Base-by-base conservation (phyloP, 768 basidiomycete genomes). In the Suillus decipiens region DNA sequence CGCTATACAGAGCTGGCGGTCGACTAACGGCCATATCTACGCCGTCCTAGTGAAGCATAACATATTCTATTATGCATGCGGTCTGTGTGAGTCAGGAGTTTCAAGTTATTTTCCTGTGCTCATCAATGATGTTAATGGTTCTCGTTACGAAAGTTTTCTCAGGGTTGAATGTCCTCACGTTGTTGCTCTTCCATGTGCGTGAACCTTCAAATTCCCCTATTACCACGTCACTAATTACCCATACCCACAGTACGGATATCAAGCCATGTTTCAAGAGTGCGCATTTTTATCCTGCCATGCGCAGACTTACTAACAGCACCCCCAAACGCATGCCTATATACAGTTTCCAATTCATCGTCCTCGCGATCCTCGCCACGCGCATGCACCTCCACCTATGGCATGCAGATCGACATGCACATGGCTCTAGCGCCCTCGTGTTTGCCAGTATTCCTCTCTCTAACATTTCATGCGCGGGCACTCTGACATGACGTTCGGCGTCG, bases 181-280 rank as follows among this genome's bases (percentile, higher is more conserved):
- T 37, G 9, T 14, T 56, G 22, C 22, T 56, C 22, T 37, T 56
- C 22, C 54, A 56, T 10, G 54, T 56, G 22, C 22, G 54, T 37
- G 48, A 50, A 17, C 6, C 45, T 7, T 47, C 1, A 24, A 56
- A 37, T 24, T 17, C 22, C 22, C 8, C 3, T 24, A 24, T 14
- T 8, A 37, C 14, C 22, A 36, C 24, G 22, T 24, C 14, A 37
- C 9, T 33, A 10, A 37, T 17, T 5, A 24, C 15, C 6, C 14
- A 1, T 14, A 22, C 14, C 7, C 36, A 22, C 15, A 56, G 54
- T 56, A 56, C 54, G 36, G 22, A 24, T 56, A 56, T 11, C 22
- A 56, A 22, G 22, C 36, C 54, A 37, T 56, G 54, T 37, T 56
- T 11, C 22, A 56, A 56, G 54, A 56, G 54, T 56, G 12, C 22